Base-by-base conservation (phyloP, 306 rosid genomes). In the Vicia villosa region DNA sequence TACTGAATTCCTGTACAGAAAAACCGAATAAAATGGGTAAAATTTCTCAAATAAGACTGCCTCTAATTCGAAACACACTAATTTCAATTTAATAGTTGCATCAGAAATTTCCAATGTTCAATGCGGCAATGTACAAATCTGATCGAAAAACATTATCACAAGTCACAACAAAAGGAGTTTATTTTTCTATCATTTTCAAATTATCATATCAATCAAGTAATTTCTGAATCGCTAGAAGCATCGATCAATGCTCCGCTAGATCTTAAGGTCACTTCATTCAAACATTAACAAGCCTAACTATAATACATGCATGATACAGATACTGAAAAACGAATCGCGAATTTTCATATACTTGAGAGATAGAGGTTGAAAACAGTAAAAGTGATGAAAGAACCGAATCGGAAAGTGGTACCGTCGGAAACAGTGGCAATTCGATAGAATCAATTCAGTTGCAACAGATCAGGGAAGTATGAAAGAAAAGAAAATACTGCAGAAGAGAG, bases 401-500 rank as follows among this genome's bases (percentile, higher is more conserved):
- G 7, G 10, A 61, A 34, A 62, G 20, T n/a, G 62, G 38, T 34
- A 9, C 1, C 16, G 59, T 50, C 26, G 22, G 65, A 78, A n/a
- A 38, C 14, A 47, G 57, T 5, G 51, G 55, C 24, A 1, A 59
- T 40, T 76, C 70, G 50, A 47, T 11, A 8, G 74, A 72, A 38
- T 41, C 60, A 67, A 79, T 60, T 73, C 38, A 66, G 62, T 49
- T 51, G 52, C 10, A 68, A 73, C 68, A 61, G 79, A 79, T 79
- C 83, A 43, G 55, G 20, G 41, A 51, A 60, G 22, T 43, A 45
- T 32, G 47, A 69, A 59, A 58, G 60, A 24, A 16, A 74, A 15
- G 16, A 9, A 32, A 50, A 50, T 42, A 65, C 16, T 38, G 42
- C 20, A 45, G 34, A 72, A 13, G 50, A 57, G 49, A 19, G 43